phyloP scores from a whole-genome alignment of 148 eudicot genomes.

The Suaeda aralocaspica region DNA sequence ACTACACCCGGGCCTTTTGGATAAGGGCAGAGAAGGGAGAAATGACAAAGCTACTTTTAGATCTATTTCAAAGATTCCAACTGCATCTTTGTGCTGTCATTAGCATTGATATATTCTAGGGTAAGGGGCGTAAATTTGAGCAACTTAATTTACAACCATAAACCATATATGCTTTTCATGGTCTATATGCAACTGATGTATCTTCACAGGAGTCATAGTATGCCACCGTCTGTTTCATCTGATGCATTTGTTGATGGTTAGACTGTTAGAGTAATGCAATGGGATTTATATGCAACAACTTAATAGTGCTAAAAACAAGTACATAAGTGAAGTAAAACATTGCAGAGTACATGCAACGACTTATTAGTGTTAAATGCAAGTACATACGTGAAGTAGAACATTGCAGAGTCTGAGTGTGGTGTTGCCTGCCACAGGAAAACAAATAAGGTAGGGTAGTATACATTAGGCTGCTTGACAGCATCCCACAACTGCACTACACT shows the following conservation, averaged over 20 bases:
- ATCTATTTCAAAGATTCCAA: no score
- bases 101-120: background rate
- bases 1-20: no score
- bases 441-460: conserved; percentile 86
- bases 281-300: background rate
- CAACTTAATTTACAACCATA: background rate
- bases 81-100: background rate
- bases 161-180: no score
- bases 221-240: background rate
- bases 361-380: no score
- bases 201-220: background rate
- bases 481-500: conserved; percentile 64
- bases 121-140: background rate
- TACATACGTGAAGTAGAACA: conserved; percentile 88
- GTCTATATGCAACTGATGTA: background rate
- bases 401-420: conserved; percentile 96
- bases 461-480: conserved; percentile 82
- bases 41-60: no score
- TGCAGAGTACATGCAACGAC: background rate
- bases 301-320: background rate
- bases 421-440: conserved; percentile 98
- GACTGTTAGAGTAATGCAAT: background rate
- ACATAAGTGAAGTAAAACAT: background rate
- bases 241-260: background rate
- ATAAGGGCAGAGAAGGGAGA: no score